Evolutionary conservation across 108 stramenopile species (phyloP).

Genomic region (Discostella stelligeroides): DNA sequence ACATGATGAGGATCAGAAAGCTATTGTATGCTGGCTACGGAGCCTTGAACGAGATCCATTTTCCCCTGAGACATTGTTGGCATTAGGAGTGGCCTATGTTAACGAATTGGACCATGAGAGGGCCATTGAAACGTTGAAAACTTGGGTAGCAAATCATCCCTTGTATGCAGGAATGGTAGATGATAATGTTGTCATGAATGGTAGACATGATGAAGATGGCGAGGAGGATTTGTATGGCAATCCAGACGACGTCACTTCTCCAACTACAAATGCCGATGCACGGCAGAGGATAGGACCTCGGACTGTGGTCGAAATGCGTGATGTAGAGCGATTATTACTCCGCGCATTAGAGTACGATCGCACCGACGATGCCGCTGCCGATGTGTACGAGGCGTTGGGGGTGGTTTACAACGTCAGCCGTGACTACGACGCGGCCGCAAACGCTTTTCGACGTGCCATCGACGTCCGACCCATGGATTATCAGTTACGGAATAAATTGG

Average conservation of each 20-base stretch:
- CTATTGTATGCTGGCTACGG: conserved; percentile 90
- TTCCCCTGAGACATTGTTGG: conserved; percentile 80
- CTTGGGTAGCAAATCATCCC: conserved; percentile 96
- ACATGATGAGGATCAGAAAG: conserved; percentile 89
- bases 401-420: conserved; percentile 92
- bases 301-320: conserved; percentile 54
- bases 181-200: conserved; percentile 2
- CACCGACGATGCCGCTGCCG: conserved; percentile 64
- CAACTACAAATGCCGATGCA: too few species aligned
- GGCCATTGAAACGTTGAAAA: conserved; percentile 80
- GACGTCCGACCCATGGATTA: conserved; percentile 77
- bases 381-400: conserved; percentile 89
- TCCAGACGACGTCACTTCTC: too few species aligned
- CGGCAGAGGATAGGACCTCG: conserved; percentile 18
- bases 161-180: conserved; percentile 87
- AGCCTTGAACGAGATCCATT: conserved; percentile 92
- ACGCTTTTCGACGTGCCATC: conserved; percentile 76
- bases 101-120: conserved; percentile 90
- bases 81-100: conserved; percentile 91
- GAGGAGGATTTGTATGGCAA: conserved; percentile 72
- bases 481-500: conserved; percentile 92
- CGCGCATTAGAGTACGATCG: conserved; percentile 69
- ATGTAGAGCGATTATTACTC: conserved; percentile 86
- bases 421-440: conserved; percentile 87
- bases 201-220: too few species aligned